Evolutionary conservation across 2,329 filamentous ascomycete genomes (phyloP), one percentile per base, ranked within the genome.

Genomic region (Xylariales sp.): DNA sequence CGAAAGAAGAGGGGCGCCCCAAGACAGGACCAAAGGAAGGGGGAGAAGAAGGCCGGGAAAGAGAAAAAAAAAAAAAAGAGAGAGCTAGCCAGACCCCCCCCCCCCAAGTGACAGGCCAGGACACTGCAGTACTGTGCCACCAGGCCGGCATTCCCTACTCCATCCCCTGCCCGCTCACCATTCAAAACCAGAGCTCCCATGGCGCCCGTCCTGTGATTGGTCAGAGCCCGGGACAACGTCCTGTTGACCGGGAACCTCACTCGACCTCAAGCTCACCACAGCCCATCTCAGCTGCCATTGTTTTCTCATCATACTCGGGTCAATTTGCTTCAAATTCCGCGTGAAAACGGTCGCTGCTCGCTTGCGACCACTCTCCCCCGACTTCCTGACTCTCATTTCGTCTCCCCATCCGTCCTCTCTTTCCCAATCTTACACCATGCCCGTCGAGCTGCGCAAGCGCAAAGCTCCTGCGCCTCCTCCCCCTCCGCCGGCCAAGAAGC

Each of bases 381-480:
- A 15, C 34, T 23, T 34, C 40, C 33, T 19, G 37, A 36, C 34
- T 43, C 25, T 28, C 16, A 11, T 29, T 13, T 35, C 20, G 38
- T 32, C 15, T 21, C 31, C 36, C 40, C 40, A 43, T 41, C 29
- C 41, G 29, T 30, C 34, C 27, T 23, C 24, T 40, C 10, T 42
- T n/a, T n/a, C n/a, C n/a, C n/a, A n/a, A n/a, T 36, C 44, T 28
- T 16, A 14, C 45, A 44, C 24, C 36, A 68, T 69, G 66, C 61
- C 65, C 41, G 58, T 61, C 37, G 64, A 66, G 53, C 56, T 69
- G 28, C 56, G 66, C 50, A 70, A 70, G 54, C 63, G 66, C 53
- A 68, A 68, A 50, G 62, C 64, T 41, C 61, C 65, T 43, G 58
- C 60, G 41, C 60, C 62, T 31, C 52, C 51, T 16, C 62, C 63